phyloP scores from a whole-genome alignment of 140 eudicot species.

The Bidens hawaiensis region DNA sequence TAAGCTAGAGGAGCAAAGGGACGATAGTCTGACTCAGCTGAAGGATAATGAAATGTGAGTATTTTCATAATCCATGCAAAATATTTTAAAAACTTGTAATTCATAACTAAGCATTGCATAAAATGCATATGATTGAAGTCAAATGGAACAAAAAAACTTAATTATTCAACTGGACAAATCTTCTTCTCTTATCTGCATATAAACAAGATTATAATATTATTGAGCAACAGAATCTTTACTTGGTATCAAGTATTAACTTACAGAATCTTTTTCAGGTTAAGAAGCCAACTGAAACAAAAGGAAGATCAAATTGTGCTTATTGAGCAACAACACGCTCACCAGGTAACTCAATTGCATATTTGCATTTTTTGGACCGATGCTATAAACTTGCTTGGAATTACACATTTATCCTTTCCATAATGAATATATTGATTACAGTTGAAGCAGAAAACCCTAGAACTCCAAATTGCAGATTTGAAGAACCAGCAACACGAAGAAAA shows the following conservation, averaged over 20 bases:
- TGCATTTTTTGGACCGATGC: slow-evolving; percentile 1
- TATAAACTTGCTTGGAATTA: slow-evolving; percentile 2
- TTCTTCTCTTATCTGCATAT: slow-evolving; percentile 5
- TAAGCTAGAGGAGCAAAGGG: slow-evolving; percentile 95
- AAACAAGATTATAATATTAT: slow-evolving; percentile 1
- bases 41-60: slow-evolving; percentile 89
- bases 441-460: slow-evolving; percentile 87
- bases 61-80: background rate
- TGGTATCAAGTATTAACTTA: slow-evolving; percentile 7
- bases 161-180: background rate
- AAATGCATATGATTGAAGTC: background rate
- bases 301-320: slow-evolving; percentile 78
- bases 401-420: background rate
- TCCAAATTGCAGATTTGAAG: slow-evolving; percentile 91
- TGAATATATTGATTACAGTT: slow-evolving; percentile 45
- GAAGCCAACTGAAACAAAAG: slow-evolving; percentile 73
- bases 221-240: too few species aligned
- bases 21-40: slow-evolving; percentile 74
- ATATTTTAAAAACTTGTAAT: background rate
- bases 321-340: slow-evolving; percentile 71
- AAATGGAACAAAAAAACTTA: background rate
- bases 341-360: slow-evolving; percentile 38
- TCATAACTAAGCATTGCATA: background rate
- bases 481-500: slow-evolving; percentile 87
- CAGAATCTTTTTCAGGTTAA: slow-evolving; percentile 50